A percentile compares a stretch with the other conserved stretches of the same genome.
Evolutionary conservation across 2,329 filamentous ascomycete genomes (phyloP).

Genomic region (Fusarium citri): DNA sequence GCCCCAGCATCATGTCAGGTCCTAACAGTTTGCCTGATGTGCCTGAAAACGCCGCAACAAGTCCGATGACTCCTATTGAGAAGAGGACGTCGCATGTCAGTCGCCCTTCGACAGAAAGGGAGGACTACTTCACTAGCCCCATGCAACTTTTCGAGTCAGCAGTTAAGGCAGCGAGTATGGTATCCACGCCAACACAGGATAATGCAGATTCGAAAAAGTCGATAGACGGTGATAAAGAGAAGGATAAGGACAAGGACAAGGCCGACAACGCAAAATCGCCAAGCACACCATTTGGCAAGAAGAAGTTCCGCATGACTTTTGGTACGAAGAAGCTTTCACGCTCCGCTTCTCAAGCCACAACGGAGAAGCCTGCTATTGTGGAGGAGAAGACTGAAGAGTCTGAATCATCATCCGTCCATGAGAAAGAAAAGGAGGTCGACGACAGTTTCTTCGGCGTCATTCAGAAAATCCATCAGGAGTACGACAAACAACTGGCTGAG

Average conservation of each 20-base stretch:
- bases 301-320: conserved; percentile 88
- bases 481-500: conserved; percentile 74
- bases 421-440: conserved; percentile 79
- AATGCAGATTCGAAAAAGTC: conserved; percentile 62
- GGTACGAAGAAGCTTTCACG: conserved; percentile 86
- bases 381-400: conserved; percentile 83
- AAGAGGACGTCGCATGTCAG: conserved; percentile 67
- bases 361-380: conserved; percentile 76
- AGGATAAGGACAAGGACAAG: conserved; percentile 60
- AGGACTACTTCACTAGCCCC: conserved; percentile 82
- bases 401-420: conserved; percentile 71
- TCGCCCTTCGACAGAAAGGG: conserved; percentile 71
- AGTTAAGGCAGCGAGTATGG: conserved; percentile 60
- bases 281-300: conserved; percentile 80
- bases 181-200: conserved; percentile 58
- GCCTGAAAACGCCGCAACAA: conserved; percentile 59
- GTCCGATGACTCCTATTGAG: conserved; percentile 61
- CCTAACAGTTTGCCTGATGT: conserved; percentile 57
- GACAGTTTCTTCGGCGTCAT: conserved; percentile 79
- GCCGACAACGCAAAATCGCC: conserved; percentile 67
- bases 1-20: conserved; percentile 42
- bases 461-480: conserved; percentile 78
- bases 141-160: conserved; percentile 62
- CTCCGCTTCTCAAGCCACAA: conserved; percentile 67
- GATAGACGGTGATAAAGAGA: conserved; percentile 60